Evolutionary conservation across 1,284 basidiomycete species (phyloP).

Genomic region (Cutaneotrichosporon mucoides): DNA sequence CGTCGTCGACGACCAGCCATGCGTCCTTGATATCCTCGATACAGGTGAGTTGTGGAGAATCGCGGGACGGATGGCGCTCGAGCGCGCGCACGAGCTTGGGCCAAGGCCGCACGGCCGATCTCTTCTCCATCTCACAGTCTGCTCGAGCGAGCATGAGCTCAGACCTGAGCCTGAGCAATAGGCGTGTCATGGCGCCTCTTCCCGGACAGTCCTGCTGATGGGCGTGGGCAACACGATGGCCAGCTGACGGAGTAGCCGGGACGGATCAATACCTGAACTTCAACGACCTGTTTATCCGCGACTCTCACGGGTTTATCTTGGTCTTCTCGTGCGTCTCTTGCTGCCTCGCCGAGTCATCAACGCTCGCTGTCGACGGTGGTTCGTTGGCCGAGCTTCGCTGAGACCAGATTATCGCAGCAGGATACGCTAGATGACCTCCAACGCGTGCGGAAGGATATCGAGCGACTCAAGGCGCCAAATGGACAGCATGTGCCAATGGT

Average conservation of each 20-base stretch:
- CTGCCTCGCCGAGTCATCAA: neutral
- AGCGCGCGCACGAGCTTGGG: too few species aligned
- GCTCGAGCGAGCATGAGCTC: too few species aligned
- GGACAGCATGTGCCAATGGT: constrained; percentile 27
- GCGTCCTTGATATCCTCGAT: constrained; percentile 39
- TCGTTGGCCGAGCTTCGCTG: neutral
- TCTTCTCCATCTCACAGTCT: too few species aligned
- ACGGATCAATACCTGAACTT: constrained; percentile 35
- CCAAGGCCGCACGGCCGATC: too few species aligned
- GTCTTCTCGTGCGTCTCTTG: constrained; percentile 33
- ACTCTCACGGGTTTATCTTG: constrained; percentile 38
- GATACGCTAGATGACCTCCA: constrained; percentile 35
- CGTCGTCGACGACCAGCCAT: constrained; percentile 30
- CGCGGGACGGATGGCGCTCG: too few species aligned
- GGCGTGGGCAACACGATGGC: too few species aligned
- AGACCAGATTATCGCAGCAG: constrained; percentile 24
- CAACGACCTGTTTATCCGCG: constrained; percentile 35
- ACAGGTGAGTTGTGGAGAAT: constrained; percentile 22
- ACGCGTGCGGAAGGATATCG: constrained; percentile 27
- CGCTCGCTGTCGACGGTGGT: too few species aligned
- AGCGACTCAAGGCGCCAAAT: constrained; percentile 27
- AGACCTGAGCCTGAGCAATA: too few species aligned
- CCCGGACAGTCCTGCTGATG: too few species aligned
- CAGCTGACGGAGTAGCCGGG: constrained; percentile 24
- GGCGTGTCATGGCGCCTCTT: too few species aligned